phyloP scores from a whole-genome alignment of 1,139 yeast species.

The Yamadazyma songkhlaensis region DNA sequence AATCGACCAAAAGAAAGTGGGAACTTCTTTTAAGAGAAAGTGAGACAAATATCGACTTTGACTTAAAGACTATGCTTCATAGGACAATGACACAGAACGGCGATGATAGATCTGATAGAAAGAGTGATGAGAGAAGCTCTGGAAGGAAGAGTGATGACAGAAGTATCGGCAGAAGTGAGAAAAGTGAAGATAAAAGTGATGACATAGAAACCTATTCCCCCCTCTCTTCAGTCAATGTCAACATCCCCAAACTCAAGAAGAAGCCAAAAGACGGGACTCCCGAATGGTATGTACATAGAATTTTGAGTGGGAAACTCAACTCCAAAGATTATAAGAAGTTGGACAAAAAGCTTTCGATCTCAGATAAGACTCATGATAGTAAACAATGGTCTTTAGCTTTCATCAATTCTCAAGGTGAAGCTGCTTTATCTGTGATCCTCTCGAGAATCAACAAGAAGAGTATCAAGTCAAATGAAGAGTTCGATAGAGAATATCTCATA shows the following conservation, averaged over 20 bases:
- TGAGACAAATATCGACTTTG: slow-evolving; percentile 38
- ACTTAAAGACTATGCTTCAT: slow-evolving; percentile 21
- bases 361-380: slow-evolving; percentile 17
- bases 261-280: slow-evolving; percentile 37
- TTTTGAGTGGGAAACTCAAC: slow-evolving; percentile 34
- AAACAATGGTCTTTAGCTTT: slow-evolving; percentile 34
- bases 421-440: slow-evolving; percentile 41
- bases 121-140: background rate
- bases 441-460: slow-evolving; percentile 40
- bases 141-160: background rate
- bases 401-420: slow-evolving; percentile 41
- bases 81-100: slow-evolving; percentile 7
- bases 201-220: background rate
- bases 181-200: background rate
- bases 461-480: slow-evolving; percentile 45
- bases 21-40: slow-evolving; percentile 42
- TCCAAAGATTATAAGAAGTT: slow-evolving; percentile 34
- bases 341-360: slow-evolving; percentile 30
- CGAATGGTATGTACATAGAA: slow-evolving; percentile 40
- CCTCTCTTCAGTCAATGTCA: background rate
- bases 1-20: slow-evolving; percentile 42
- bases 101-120: slow-evolving; percentile 7
- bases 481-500: slow-evolving; percentile 39
- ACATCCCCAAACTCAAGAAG: slow-evolving; percentile 1
- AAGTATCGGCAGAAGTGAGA: background rate